Percentiles rank a stretch among this genome's conserved stretches.
Evolutionary conservation across 306 rosid species (phyloP).

Genomic region (Elaeagnus macrophylla): DNA sequence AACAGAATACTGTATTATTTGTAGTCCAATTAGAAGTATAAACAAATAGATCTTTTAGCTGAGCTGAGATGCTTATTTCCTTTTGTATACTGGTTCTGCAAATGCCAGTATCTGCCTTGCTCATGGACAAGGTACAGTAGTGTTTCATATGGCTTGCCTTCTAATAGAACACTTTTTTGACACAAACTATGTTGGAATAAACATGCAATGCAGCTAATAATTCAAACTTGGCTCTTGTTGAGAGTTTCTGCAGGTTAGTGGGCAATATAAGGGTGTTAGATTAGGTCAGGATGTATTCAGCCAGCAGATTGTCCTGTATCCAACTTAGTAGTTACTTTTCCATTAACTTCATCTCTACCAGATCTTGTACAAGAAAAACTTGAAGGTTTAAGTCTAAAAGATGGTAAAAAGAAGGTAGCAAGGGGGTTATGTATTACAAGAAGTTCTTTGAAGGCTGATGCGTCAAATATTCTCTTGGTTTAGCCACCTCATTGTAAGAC

Average conservation of each 20-base stretch:
- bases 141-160: slow-evolving; percentile 12
- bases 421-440: slow-evolving; percentile 83
- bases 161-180: slow-evolving; percentile 3
- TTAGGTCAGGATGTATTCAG: slow-evolving; percentile 71
- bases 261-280: slow-evolving; percentile 68
- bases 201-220: slow-evolving; percentile 5
- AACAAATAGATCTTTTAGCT: too few relatives aligned
- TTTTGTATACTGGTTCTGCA: slow-evolving; percentile 58
- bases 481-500: slow-evolving; percentile 86
- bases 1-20: too few relatives aligned
- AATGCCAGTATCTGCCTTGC: slow-evolving; percentile 70
- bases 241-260: slow-evolving; percentile 46
- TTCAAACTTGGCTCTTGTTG: slow-evolving; percentile 18
- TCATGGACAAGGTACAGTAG: slow-evolving; percentile 61
- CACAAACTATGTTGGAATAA: slow-evolving; percentile 1
- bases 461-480: slow-evolving; percentile 51
- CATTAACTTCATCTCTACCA: slow-evolving; percentile 24
- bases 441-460: slow-evolving; percentile 54
- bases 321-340: slow-evolving; percentile 45
- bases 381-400: slow-evolving; percentile 36
- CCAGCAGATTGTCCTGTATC: slow-evolving; percentile 63
- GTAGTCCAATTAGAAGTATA: too few relatives aligned
- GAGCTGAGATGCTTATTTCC: slow-evolving; percentile 17
- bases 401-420: slow-evolving; percentile 54
- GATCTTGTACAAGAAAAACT: slow-evolving; percentile 30